Percentiles rank a stretch among this genome's conserved stretches.
Evolutionary conservation across 2,329 filamentous ascomycete species (phyloP).

Genomic region (Purpureocillium lavendulum): DNA sequence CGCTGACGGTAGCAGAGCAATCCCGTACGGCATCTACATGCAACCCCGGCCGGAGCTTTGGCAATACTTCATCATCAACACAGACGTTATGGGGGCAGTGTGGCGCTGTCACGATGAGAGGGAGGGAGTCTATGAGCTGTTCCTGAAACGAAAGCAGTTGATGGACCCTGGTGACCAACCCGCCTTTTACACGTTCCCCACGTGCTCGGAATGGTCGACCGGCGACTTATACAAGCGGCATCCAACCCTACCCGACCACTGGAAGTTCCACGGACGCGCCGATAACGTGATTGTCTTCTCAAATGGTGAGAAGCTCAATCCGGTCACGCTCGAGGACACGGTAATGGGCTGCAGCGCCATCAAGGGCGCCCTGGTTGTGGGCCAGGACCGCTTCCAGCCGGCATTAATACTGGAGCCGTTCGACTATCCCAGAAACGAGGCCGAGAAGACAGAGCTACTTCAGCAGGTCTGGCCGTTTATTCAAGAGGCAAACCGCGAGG

Average conservation of each 20-base stretch:
- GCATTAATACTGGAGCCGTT: constrained; percentile 38
- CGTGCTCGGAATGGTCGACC: constrained; percentile 29
- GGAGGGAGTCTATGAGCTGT: constrained; percentile 11
- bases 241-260: constrained; percentile 20
- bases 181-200: constrained; percentile 33
- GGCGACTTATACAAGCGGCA: constrained; percentile 35
- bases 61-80: constrained; percentile 32
- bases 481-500: constrained; percentile 31
- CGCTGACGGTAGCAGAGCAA: constrained; percentile 15
- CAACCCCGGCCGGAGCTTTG: constrained; percentile 23
- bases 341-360: constrained; percentile 20
- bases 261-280: constrained; percentile 25
- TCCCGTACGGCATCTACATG: constrained; percentile 23
- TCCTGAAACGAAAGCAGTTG: constrained; percentile 17
- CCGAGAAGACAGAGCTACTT: constrained; percentile 20
- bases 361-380: constrained; percentile 28
- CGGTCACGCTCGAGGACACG: constrained; percentile 23
- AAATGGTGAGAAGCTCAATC: constrained; percentile 34
- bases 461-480: constrained; percentile 35
- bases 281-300: constrained; percentile 34
- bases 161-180: constrained; percentile 17
- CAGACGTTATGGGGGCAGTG: constrained; percentile 28
- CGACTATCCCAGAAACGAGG: constrained; percentile 15
- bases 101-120: constrained; percentile 20
- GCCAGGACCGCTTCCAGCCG: constrained; percentile 36